A percentile compares a stretch with the other conserved stretches of the same genome.
Evolutionary conservation across 345 rosid genomes (phyloP).

Genomic region (Eucalyptus erythrocorys): DNA sequence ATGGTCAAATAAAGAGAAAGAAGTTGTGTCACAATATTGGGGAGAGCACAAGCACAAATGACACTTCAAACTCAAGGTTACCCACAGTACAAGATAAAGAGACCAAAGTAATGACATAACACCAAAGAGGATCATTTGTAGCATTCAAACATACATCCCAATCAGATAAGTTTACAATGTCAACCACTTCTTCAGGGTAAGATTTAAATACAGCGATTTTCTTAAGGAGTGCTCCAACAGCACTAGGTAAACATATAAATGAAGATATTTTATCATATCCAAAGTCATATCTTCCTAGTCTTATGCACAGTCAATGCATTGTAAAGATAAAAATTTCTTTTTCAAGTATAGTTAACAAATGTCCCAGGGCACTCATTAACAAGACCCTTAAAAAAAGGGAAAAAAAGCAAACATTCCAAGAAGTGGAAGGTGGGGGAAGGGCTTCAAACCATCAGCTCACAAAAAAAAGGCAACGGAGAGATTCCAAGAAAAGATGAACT

Average conservation of each 20-base stretch:
- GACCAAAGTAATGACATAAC: neutral
- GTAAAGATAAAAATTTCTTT: neutral
- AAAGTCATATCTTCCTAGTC: neutral
- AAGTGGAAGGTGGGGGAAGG: neutral
- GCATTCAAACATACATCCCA: neutral
- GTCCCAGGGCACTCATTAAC: neutral
- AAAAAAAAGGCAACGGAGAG: neutral
- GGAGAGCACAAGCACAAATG: neutral
- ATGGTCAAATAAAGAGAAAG: neutral
- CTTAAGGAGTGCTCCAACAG: neutral
- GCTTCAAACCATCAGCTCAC: neutral
- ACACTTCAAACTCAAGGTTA: neutral
- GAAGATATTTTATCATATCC: neutral
- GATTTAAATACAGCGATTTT: neutral
- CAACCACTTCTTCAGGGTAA: neutral
- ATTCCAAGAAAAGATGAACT: neutral
- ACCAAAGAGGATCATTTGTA: neutral
- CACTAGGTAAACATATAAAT: neutral
- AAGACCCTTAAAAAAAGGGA: neutral
- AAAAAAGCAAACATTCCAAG: neutral
- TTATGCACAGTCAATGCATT: neutral
- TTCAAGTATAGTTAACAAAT: neutral
- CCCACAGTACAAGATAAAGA: neutral
- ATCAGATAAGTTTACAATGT: neutral
- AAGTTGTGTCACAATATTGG: neutral